Evolutionary conservation across 306 rosid species (phyloP), one percentile per base, ranked within the genome.

Genomic region (Crataegus laevigata): DNA sequence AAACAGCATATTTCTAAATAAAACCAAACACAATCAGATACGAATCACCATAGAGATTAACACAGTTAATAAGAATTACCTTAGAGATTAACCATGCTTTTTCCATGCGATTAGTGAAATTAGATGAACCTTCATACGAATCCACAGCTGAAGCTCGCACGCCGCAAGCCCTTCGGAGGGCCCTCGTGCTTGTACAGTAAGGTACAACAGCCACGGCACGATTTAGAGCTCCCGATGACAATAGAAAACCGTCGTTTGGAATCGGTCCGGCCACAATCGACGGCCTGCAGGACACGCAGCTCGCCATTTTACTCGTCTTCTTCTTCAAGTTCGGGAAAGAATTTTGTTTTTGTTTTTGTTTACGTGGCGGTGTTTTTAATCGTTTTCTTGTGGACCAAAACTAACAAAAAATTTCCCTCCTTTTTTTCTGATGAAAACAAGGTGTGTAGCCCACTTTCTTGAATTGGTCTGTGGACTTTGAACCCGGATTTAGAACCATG

Each of bases 61-160:
- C 52, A 14, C 52, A 4, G 52, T 5, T 34, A 15, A 42, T 17
- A 60, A 15, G 3, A 15, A 8, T 8, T 66, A 90, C 99, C 99
- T 94, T 87, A 51, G 99, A 86, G 85, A 94, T 94, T 76, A 89
- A 82, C 97, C 99, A 94, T 52, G 96, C 85, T 75, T 78, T 88
- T 74, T 94, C 99, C 79, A 87, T 87, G 25, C 99, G 97, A 84
- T 76, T 89, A 21, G 63, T 69, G 85, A 94, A 94, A 86, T 85
- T 87, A 60, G 90, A 83, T 57, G 99, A 91, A 72, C 83, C 78
- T 74, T 75, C 88, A 36, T 74, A 72, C n/a, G 98, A 94, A 43
- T 90, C 93, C 50, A 92, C 87, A 82, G 74, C 82, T 12, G 96
- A 92, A 75, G 89, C 96, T 40, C 93, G 91, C 65, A 89, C 64